These are phyloP conservation scores for Collybia sp. DNA, from an alignment of 768 basidiomycete genomes.

Conservation along the genomic window DNA sequence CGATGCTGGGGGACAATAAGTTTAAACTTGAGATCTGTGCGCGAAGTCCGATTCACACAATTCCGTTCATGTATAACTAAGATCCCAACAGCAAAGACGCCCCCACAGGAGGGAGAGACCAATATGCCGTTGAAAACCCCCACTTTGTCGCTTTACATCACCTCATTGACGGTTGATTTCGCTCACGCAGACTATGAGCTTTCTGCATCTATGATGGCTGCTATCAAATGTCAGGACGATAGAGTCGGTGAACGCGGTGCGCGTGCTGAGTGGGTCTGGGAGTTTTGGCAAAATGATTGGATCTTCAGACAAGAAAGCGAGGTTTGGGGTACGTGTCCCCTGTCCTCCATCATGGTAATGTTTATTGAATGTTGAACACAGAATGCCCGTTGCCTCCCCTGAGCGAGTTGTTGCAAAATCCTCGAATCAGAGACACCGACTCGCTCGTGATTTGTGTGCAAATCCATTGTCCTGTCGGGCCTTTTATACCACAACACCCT, in stretches of 20 bases:
- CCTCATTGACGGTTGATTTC: slow-evolving; percentile 59
- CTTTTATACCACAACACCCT: slow-evolving; percentile 63
- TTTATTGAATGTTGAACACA: slow-evolving; percentile 12
- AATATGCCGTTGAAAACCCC: slow-evolving; percentile 21
- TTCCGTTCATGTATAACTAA: not conserved
- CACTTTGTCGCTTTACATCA: slow-evolving; percentile 61
- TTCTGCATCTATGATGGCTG: slow-evolving; percentile 64
- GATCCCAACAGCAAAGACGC: slow-evolving; percentile 13
- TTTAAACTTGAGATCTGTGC: slow-evolving; percentile 68
- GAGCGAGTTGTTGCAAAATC: slow-evolving; percentile 55
- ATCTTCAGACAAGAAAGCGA: slow-evolving; percentile 66
- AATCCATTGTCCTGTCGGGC: slow-evolving; percentile 57
- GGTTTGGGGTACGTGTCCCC: slow-evolving; percentile 58
- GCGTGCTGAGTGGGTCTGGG: slow-evolving; percentile 72
- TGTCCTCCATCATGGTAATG: not conserved
- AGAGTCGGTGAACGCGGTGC: slow-evolving; percentile 57
- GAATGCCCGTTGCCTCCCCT: slow-evolving; percentile 63
- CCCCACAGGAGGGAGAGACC: slow-evolving; percentile 17
- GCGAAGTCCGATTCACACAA: slow-evolving; percentile 8
- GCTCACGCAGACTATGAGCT: slow-evolving; percentile 56
- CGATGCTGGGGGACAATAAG: slow-evolving; percentile 64
- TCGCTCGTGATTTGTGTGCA: slow-evolving; percentile 73
- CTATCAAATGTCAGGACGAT: slow-evolving; percentile 63
- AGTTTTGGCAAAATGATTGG: slow-evolving; percentile 67
- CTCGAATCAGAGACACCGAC: slow-evolving; percentile 54